Evolutionary conservation across 2,329 filamentous ascomycete species (phyloP), one percentile per base, ranked within the genome.

Genomic region (Fusarium austroafricanum): DNA sequence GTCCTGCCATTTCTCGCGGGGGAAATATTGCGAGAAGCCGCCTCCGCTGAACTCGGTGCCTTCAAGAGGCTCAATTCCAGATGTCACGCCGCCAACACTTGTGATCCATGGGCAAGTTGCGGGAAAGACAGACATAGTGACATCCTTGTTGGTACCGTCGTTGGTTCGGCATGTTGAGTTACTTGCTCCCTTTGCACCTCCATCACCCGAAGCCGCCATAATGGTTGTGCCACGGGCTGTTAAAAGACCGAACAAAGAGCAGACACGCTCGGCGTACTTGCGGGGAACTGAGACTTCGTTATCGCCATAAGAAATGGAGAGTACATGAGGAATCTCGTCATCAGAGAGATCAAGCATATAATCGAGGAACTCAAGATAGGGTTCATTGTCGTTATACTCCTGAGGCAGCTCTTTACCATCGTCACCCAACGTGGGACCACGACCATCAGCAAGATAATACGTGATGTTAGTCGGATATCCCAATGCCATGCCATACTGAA

Each of bases 51-150:
- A 84, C n/a, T 67, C 68, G 3, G 84, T 80, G 4, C 79, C 84
- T 4, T 68, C 73, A 12, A 83, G 79, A 1, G 80, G 80, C 6
- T 77, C 73, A 5, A 70, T 67, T 3, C 67, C 68, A 67, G 79
- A 79, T 38, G 63, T 73, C 2, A 87, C 89, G 2, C 86, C 90
- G 9, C 90, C 90, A 2, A 92, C 86, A 4, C 84, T 79, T 1
- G 90, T 92, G 10, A 92, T 85, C 75, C 87, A 92, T 0, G 90
- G 90, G 70, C 90, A 93, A 1, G 85, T 84, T 1, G 85, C 86
- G 0, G 90, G 90, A 77, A 92, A 93, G 7, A 83, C 84, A 2
- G 89, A 83, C 29, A 88, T 79, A 72, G 90, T 88, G 20, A 83
- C 81, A 11, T 83, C 83, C 2, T 80, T 83, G 60, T 86, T 82